Evolutionary conservation across 495 filamentous ascomycete species (phyloP).

Genomic region (Trichoderma orchidacearum): DNA sequence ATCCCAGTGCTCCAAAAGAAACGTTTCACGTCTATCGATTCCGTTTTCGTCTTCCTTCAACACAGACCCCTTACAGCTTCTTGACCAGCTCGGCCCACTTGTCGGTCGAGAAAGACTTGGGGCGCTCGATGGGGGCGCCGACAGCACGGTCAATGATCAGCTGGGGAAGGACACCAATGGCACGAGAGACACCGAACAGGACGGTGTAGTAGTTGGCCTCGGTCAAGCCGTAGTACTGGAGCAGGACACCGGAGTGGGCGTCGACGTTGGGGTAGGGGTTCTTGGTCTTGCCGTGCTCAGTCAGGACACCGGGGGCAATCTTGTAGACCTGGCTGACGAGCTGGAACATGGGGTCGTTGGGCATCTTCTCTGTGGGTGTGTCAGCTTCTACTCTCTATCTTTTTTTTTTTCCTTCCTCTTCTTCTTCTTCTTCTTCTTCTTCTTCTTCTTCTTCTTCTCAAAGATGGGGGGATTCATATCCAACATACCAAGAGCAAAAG

Average conservation of each 20-base stretch:
- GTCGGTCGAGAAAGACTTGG: slow-evolving; percentile 95
- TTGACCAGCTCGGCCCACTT: slow-evolving; percentile 85
- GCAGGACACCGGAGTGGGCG: slow-evolving; percentile 88
- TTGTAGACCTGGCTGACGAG: slow-evolving; percentile 99
- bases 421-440: neutral
- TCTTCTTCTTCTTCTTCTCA: neutral
- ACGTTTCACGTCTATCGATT: slow-evolving; percentile 6
- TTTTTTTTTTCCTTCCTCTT: neutral
- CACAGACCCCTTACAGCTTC: slow-evolving; percentile 54
- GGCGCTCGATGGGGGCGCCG: slow-evolving; percentile 70
- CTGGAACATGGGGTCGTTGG: slow-evolving; percentile 97
- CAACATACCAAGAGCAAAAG: slow-evolving; percentile 67
- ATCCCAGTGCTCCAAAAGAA: neutral
- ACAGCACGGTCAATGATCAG: slow-evolving; percentile 98
- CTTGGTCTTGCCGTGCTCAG: slow-evolving; percentile 99
- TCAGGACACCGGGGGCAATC: slow-evolving; percentile 93
- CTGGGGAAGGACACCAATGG: slow-evolving; percentile 95
- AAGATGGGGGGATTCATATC: neutral
- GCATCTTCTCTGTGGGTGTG: slow-evolving; percentile 42
- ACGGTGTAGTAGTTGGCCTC: slow-evolving; percentile 99
- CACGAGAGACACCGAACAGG: slow-evolving; percentile 94
- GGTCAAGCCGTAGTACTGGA: slow-evolving; percentile 97
- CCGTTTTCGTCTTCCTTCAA: neutral
- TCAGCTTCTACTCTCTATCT: slow-evolving; percentile 7
- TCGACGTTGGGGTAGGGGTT: slow-evolving; percentile 43